Evolutionary conservation across 371 early-diverging fungal genomes (phyloP).

Genomic region (Coemansia sp.): DNA sequence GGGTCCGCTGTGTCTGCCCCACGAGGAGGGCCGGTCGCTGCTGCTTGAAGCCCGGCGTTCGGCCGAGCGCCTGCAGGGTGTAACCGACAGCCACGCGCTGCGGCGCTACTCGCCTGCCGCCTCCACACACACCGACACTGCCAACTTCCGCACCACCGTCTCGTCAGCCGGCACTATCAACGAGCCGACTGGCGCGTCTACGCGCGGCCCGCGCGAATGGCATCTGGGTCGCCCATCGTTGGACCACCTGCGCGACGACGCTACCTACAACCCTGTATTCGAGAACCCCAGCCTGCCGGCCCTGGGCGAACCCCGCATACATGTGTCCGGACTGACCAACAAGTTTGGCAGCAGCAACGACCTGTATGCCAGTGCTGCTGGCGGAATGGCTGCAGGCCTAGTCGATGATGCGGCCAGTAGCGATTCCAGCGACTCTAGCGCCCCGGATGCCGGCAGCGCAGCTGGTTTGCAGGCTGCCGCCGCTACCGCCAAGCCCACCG

Average conservation of each 20-base stretch:
- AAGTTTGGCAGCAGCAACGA: constrained; percentile 21
- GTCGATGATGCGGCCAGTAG: constrained; percentile 2
- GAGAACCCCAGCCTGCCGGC: constrained; percentile 3
- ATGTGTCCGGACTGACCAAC: background rate
- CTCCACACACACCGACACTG: constrained; percentile 11
- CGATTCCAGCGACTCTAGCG: constrained; percentile 26
- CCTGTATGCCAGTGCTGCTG: constrained; percentile 1
- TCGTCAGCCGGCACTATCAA: constrained; percentile 7
- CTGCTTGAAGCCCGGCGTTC: constrained; percentile 39
- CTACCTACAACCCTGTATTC: background rate
- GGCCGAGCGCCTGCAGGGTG: constrained; percentile 40
- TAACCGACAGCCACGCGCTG: background rate
- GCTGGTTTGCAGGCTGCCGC: constrained; percentile 9
- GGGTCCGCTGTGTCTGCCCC: constrained; percentile 41
- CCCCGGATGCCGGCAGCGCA: constrained; percentile 1
- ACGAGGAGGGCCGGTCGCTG: constrained; percentile 43
- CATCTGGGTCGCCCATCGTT: constrained; percentile 44
- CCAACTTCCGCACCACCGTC: constrained; percentile 18
- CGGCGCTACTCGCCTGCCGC: constrained; percentile 35
- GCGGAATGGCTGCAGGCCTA: background rate
- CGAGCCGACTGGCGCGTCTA: background rate
- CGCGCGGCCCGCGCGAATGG: constrained; percentile 42
- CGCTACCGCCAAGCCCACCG: constrained; percentile 17
- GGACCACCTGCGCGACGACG: constrained; percentile 22
- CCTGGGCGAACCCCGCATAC: background rate